A percentile compares a stretch with the other conserved stretches of the same genome.
Conservation (phyloP, 495 filamentous ascomycete genomes). For the Aspergillus sparsus region DNA sequence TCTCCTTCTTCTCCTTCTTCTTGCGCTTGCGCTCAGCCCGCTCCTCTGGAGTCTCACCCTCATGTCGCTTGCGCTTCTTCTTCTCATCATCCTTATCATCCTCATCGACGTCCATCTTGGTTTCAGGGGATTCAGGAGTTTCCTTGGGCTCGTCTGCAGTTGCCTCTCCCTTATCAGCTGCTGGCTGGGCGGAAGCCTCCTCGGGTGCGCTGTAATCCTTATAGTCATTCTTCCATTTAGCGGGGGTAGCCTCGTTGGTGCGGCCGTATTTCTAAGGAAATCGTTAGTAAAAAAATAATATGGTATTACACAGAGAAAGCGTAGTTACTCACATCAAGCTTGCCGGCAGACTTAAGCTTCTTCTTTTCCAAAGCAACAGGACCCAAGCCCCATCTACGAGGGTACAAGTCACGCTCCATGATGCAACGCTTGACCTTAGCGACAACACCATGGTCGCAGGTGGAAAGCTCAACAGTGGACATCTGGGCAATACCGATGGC, state of each 20-base stretch:
- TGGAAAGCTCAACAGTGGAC: conserved; percentile 87
- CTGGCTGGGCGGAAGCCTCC: conserved; percentile 42
- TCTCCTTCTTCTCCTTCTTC: conserved; percentile 75
- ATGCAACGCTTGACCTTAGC: conserved; percentile 98
- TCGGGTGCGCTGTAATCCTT: conserved; percentile 75
- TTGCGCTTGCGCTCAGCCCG: conserved; percentile 72
- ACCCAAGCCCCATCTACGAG: conserved; percentile 90
- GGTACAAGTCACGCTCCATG: conserved; percentile 98
- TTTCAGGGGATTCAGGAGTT: conserved; percentile 32
- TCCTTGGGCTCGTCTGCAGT: conserved; percentile 34
- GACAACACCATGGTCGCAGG: conserved; percentile 93
- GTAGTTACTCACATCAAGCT: conserved; percentile 71
- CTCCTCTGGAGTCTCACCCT: conserved; percentile 76
- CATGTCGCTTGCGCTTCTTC: conserved; percentile 84
- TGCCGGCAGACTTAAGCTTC: conserved; percentile 97
- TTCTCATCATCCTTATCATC: conserved; percentile 46
- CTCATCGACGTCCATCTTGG: conserved; percentile 45
- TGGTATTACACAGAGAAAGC: not conserved
- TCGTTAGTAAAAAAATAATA: conserved; percentile 20
- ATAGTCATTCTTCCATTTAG: conserved; percentile 86
- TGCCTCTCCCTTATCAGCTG: conserved; percentile 46
- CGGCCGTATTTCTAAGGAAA: conserved; percentile 76
- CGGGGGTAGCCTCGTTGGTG: conserved; percentile 85
- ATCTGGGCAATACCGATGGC: conserved; percentile 94
- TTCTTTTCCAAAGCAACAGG: conserved; percentile 93